Conservation (phyloP, 2,329 filamentous ascomycete genomes). For the Emmonsia crescens region DNA sequence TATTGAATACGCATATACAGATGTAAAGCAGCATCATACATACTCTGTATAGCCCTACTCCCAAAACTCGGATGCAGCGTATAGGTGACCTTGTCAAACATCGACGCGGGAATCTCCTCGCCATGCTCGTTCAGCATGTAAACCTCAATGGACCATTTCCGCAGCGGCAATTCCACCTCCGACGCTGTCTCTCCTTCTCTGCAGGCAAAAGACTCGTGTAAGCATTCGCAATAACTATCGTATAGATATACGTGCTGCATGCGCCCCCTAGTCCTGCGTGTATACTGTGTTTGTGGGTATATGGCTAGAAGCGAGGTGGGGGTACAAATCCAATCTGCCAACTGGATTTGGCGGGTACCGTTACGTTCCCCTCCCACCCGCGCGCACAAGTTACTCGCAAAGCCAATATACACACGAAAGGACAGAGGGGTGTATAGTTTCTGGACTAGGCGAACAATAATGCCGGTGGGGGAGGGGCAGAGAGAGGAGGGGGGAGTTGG, state of each 20-base stretch:
- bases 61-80: conserved; percentile 90
- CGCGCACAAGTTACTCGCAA: neutral
- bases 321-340: neutral
- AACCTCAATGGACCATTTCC: conserved; percentile 81
- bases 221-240: neutral
- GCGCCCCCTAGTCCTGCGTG: neutral
- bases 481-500: conserved; percentile 5
- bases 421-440: neutral
- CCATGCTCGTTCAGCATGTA: conserved; percentile 76
- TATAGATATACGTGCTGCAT: neutral
- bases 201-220: neutral
- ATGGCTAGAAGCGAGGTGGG: neutral
- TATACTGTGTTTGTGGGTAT: neutral
- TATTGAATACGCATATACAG: too few species aligned
- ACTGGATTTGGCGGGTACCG: too few species aligned
- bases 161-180: conserved; percentile 79
- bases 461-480: conserved; percentile 11
- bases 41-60: conserved; percentile 69
- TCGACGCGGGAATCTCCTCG: conserved; percentile 67
- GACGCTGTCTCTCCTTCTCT: conserved; percentile 61
- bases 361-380: neutral
- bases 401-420: neutral
- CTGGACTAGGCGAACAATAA: neutral
- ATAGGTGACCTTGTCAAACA: conserved; percentile 89
- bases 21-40: conserved; percentile 26